A percentile compares a stretch with the other conserved stretches of the same genome.
Evolutionary conservation across 192 early-diverging fungal species (phyloP).

Genomic region (Linnemannia hyalina): DNA sequence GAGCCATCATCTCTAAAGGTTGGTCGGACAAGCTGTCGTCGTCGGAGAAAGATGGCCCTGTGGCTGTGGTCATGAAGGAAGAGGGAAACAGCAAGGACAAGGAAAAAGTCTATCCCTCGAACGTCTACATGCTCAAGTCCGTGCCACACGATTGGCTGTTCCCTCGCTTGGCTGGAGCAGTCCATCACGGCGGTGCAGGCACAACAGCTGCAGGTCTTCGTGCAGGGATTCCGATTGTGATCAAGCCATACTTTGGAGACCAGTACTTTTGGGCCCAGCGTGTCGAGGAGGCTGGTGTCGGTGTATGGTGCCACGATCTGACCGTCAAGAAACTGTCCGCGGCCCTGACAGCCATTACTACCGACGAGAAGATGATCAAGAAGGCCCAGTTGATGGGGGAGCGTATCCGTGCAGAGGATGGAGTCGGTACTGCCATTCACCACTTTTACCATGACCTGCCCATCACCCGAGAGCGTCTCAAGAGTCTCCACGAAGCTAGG

Average conservation of each 20-base stretch:
- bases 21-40: slow-evolving; percentile 69
- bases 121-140: slow-evolving; percentile 65
- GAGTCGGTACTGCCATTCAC: slow-evolving; percentile 65
- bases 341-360: slow-evolving; percentile 60
- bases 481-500: background rate
- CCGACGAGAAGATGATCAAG: slow-evolving; percentile 61
- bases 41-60: slow-evolving; percentile 14
- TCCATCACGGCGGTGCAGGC: slow-evolving; percentile 84
- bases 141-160: slow-evolving; percentile 86
- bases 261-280: slow-evolving; percentile 78
- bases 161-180: slow-evolving; percentile 66
- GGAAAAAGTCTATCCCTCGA: slow-evolving; percentile 57
- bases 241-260: slow-evolving; percentile 78
- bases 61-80: slow-evolving; percentile 25
- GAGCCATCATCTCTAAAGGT: slow-evolving; percentile 77
- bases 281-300: slow-evolving; percentile 68
- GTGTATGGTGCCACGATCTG: slow-evolving; percentile 63
- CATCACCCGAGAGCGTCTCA: slow-evolving; percentile 48
- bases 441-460: slow-evolving; percentile 71
- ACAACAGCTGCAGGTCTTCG: slow-evolving; percentile 76
- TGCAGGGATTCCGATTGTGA: slow-evolving; percentile 73
- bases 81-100: slow-evolving; percentile 25
- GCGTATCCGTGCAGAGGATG: slow-evolving; percentile 67
- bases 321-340: slow-evolving; percentile 60
- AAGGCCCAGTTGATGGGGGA: slow-evolving; percentile 58